Evolutionary conservation across 495 filamentous ascomycete genomes (phyloP), one percentile per base, ranked within the genome.

Genomic region (Tuber indicum): DNA sequence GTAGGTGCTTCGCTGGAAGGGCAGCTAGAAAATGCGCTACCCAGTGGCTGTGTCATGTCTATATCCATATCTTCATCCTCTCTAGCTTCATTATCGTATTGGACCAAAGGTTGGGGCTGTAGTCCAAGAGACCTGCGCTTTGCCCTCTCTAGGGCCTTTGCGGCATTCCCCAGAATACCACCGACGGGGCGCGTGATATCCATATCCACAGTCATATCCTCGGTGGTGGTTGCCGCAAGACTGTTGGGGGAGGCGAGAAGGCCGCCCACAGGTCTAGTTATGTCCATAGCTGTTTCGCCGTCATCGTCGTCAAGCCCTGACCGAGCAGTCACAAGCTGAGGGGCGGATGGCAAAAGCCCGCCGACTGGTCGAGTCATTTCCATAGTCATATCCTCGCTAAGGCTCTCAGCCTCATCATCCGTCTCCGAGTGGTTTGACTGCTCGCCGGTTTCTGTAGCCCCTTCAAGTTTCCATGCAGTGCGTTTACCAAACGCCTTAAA

Each of bases 251-350:
- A 81, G 80, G 74, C 86, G 85, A 80, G 80, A 77, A 83, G 87
- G 84, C 74, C 87, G 39, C 87, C 87, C 14, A 87, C 76, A n/a
- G 86, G 84, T 12, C 83, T 79, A 9, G 87, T 87, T 23, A 88
- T 85, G 66, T 88, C 87, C 87, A 88, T 88, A 49, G 85, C 87
- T 84, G 87, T 84, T 39, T 87, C 87, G 14, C 80, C 77, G 14
- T 83, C 85, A 5, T 76, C 87, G 19, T 89, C 89, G 6, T 89
- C 89, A 91, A 89, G 78, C 91, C 89, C 75, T 87, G 85, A n/a
- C 86, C 79, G 32, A 79, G 82, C 21, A 74, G 81, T 26, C 80
- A 75, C 79, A 77, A 91, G 91, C 1, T 89, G 89, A 23, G 87
- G 89, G 66, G 86, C 89, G n/a, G 87, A 88, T 39, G 87, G 88